A percentile compares a stretch with the other conserved stretches of the same genome.
Evolutionary conservation across 75 land plant species (phyloP).

Genomic region (Adiantum capillusveneris): DNA sequence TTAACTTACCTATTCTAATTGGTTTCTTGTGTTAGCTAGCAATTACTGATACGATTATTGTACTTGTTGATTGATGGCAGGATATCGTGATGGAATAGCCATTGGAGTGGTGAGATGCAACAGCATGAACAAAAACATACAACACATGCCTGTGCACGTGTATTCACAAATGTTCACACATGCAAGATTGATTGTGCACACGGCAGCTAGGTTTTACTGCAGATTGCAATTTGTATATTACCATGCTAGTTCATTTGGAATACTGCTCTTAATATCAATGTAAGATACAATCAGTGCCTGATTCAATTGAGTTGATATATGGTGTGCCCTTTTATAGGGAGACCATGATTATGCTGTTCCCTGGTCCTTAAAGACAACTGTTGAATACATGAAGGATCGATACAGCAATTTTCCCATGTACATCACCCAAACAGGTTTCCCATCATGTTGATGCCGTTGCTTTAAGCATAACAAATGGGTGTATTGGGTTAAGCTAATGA

Average conservation of each 20-base stretch:
- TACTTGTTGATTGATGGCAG: no score
- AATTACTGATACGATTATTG: no score
- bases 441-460: background rate
- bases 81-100: no score
- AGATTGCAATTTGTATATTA: no score
- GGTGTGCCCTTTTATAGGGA: no score
- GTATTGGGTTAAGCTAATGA: background rate
- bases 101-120: no score
- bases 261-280: background rate
- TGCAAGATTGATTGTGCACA: background rate
- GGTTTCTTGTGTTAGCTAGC: no score
- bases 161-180: background rate
- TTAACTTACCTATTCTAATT: no score
- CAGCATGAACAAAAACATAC: background rate
- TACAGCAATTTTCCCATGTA: conserved; percentile 12
- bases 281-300: background rate
- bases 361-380: background rate
- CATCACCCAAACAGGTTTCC: conserved; percentile 11
- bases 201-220: no score
- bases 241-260: background rate
- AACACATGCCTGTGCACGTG: background rate
- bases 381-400: conserved; percentile 9
- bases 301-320: background rate
- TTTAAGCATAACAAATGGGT: background rate
- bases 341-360: background rate